Evolutionary conservation across 106 monocot genomes (phyloP).

Genomic region (Dioscorea dumetorum): DNA sequence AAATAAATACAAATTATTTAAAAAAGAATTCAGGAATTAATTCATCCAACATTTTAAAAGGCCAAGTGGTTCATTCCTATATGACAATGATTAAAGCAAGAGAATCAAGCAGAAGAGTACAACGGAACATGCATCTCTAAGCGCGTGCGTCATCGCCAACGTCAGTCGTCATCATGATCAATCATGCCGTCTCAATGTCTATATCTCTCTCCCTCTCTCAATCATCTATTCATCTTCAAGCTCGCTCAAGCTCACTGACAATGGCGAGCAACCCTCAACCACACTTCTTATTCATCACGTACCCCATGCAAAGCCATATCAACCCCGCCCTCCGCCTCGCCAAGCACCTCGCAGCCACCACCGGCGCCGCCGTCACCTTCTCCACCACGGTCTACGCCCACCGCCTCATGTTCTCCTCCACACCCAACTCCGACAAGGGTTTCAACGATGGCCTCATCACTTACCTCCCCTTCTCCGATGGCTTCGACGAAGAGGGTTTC

Average conservation of each 20-base stretch:
- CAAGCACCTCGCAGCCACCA: conserved; percentile 12
- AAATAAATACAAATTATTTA: no score
- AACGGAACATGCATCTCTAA: no score
- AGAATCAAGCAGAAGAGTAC: no score
- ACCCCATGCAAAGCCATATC: conserved; percentile 35
- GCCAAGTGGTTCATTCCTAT: no score
- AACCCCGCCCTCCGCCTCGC: conserved; percentile 41
- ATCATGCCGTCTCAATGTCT: no score
- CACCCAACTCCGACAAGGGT: conserved; percentile 1
- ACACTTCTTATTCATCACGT: conserved; percentile 42
- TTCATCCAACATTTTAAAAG: no score
- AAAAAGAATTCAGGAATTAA: no score
- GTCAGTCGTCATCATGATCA: no score
- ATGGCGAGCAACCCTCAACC: conserved; percentile 23
- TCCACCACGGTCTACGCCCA: conserved; percentile 17
- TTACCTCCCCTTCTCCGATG: conserved; percentile 49
- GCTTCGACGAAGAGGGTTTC: conserved; percentile 35
- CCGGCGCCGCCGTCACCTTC: conserved; percentile 27
- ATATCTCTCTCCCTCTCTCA: no score
- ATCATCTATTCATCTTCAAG: not conserved
- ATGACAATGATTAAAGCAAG: no score
- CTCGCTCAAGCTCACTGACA: not conserved
- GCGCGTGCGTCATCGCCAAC: no score
- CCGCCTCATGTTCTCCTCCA: conserved; percentile 18
- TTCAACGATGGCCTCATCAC: conserved; percentile 20